Conservation (phyloP, 2,329 filamentous ascomycete genomes). For the Kalmusia sp. region DNA sequence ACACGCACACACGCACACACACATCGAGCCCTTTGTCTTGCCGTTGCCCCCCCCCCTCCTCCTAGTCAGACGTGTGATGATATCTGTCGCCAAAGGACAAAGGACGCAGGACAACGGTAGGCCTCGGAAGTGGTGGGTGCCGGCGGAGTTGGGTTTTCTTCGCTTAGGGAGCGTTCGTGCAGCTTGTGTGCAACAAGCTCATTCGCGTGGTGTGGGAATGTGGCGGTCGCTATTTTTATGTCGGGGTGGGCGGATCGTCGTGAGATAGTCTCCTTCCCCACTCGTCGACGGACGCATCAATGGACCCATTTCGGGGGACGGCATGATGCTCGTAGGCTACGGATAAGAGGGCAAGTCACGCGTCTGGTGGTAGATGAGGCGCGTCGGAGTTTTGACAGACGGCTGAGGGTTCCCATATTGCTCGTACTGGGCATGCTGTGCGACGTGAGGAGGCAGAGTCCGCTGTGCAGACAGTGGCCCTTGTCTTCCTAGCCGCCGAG, state of each 20-base stretch:
- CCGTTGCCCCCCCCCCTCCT: no score
- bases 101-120: neutral
- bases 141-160: no score
- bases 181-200: constrained; percentile 4
- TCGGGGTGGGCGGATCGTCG: neutral
- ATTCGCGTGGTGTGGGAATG: constrained; percentile 6
- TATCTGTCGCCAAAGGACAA: neutral
- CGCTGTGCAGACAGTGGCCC: neutral
- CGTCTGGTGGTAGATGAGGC: neutral
- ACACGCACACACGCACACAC: neutral
- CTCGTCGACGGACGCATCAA: no score
- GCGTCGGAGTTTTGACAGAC: constrained; percentile 3
- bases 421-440: constrained; percentile 5
- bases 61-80: neutral
- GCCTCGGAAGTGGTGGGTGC: neutral
- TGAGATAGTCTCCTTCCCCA: neutral
- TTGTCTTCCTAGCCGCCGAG: constrained; percentile 30
- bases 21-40: neutral
- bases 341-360: neutral
- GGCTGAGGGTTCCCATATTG: neutral
- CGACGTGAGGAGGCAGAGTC: neutral
- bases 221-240: constrained; percentile 8
- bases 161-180: neutral
- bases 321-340: no score
- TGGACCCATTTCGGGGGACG: no score